These are phyloP conservation scores for Kwoniella botswanensis DNA, from an alignment of 768 basidiomycete species.

Conservation along the genomic window DNA sequence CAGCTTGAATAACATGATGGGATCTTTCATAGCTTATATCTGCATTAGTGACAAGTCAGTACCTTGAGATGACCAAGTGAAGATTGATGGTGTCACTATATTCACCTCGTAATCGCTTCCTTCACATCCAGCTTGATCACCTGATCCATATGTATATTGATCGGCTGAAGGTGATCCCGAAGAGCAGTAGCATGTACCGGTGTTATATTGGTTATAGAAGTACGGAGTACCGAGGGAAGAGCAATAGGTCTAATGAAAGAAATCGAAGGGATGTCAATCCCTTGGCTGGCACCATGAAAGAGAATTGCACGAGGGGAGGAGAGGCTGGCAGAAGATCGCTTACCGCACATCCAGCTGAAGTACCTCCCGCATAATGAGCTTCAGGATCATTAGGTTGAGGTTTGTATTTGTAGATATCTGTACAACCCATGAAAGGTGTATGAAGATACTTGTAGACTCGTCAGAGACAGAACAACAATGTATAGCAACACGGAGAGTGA, in stretches of 20 bases:
- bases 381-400: conserved; percentile 2
- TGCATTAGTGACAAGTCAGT: background rate
- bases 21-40: conserved; percentile 9
- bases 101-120: conserved; percentile 6
- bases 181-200: conserved; percentile 4
- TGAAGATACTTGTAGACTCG: background rate
- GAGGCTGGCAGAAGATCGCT: background rate
- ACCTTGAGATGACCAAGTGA: background rate
- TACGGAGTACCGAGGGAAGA: background rate
- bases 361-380: background rate
- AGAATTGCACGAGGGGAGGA: too few relatives aligned
- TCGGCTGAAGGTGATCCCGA: background rate
- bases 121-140: conserved; percentile 9
- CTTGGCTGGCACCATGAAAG: background rate
- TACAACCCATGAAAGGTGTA: conserved; percentile 8
- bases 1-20: background rate
- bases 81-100: background rate
- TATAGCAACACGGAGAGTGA: background rate
- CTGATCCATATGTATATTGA: conserved; percentile 2
- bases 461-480: background rate
- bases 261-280: background rate
- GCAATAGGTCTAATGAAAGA: background rate
- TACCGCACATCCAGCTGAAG: conserved; percentile 8
- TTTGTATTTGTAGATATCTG: background rate
- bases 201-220: conserved; percentile 12